Base-by-base conservation (phyloP, 139 green algal genomes). In the Asterochloris erici region DNA sequence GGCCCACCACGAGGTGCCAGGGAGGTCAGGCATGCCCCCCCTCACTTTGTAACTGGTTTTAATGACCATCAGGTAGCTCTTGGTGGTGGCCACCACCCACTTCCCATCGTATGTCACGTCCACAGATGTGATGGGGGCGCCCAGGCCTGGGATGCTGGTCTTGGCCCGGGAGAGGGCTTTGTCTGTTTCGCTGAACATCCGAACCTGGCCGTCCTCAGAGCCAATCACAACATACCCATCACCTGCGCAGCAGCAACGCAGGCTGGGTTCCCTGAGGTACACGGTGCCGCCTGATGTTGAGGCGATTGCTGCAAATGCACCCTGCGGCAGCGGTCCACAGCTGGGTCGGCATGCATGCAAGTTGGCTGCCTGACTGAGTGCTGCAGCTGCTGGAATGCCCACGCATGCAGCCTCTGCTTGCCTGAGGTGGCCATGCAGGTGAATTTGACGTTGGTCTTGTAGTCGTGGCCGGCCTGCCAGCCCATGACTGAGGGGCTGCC, bases 21-120 rank as follows among this genome's bases (percentile, higher is more conserved):
- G 38, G 38, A 54, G 38, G 6, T 54, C 38, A 54, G 38, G 38
- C 38, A 54, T 10, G n/a, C n/a, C 6, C 6, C 6, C 38, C 2
- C 66, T 71, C 74, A 95, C 89, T 23, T 84, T 85, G 83, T 93
- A 98, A 13, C 86, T 92, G 0, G 96, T 96, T 88, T 95, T 96
- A 60, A 99, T 85, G 29, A 99, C 88, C 90, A 99, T 95, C 14
- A 99, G 89, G 90, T 97, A 99, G 73, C 90, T 90, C 80, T 97
- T 90, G 0, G 96, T 98, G 28, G 96, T 99, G 68, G 95, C 96
- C 73, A 99, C 79, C 54, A 98, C 89, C 80, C 85, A 88, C 70
- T 84, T 81, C 84, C 88, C 95, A 84, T 98, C 95, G 82, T 91
- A 98, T 0, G 95, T 97, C 21, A 98, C 95, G 83, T 98, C 95